These are phyloP conservation scores for Penicillium arizonense DNA, from an alignment of 495 filamentous ascomycete genomes.

Conservation along the genomic window DNA sequence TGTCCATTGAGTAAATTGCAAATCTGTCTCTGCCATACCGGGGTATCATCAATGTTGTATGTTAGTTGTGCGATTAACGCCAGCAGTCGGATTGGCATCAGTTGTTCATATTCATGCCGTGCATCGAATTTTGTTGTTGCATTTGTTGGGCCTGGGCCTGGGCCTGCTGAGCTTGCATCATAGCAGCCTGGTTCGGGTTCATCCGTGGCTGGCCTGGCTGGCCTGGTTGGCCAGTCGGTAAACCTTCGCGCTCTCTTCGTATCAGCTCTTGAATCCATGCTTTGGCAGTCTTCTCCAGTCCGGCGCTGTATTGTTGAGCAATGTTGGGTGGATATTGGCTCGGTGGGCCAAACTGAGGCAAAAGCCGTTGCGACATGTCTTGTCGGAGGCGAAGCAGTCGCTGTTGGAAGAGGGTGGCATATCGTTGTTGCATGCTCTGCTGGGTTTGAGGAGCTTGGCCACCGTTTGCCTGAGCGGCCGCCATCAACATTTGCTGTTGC, in stretches of 20 bases:
- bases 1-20: neutral
- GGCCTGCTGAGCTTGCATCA: constrained; percentile 36
- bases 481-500: constrained; percentile 43
- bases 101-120: constrained; percentile 40
- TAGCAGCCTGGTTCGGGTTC: constrained; percentile 12
- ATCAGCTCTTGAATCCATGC: constrained; percentile 49
- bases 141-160: constrained; percentile 33
- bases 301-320: constrained; percentile 39
- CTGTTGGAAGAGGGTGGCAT: constrained; percentile 40
- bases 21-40: neutral
- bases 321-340: constrained; percentile 43
- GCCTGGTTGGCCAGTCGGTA: neutral
- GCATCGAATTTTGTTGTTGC: constrained; percentile 48
- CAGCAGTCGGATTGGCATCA: constrained; percentile 8
- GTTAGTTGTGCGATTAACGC: neutral
- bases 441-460: constrained; percentile 36
- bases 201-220: constrained; percentile 36
- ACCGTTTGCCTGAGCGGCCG: constrained; percentile 42
- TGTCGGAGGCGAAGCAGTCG: constrained; percentile 34
- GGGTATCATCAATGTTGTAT: neutral
- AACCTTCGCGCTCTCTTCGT: constrained; percentile 35
- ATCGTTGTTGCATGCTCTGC: constrained; percentile 31
- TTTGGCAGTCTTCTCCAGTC: constrained; percentile 37
- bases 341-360: constrained; percentile 42
- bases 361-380: constrained; percentile 38